A percentile compares a stretch with the other conserved stretches of the same genome.
Evolutionary conservation across 2,329 filamentous ascomycete species (phyloP).

Genomic region (Herpotrichia juniperi): DNA sequence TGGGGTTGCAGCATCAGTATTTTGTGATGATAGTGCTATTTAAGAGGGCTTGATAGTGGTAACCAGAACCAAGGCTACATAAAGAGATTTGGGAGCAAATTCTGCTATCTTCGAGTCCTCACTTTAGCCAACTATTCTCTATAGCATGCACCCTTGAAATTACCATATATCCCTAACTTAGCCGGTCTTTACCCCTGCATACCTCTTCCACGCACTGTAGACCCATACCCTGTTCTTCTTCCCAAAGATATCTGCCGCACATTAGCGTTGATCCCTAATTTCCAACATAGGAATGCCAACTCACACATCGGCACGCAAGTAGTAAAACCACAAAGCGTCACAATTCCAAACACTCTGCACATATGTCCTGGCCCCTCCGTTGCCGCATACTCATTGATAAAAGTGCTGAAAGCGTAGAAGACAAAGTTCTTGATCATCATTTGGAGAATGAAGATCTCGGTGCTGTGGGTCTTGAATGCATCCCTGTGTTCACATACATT

Average conservation of each 20-base stretch:
- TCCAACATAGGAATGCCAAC: slow-evolving; percentile 9
- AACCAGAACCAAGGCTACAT: too few species aligned
- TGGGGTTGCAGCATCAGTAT: too few species aligned
- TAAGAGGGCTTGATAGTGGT: too few species aligned
- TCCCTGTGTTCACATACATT: slow-evolving; percentile 24
- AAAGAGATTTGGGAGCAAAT: too few species aligned
- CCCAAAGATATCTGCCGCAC: slow-evolving; percentile 20
- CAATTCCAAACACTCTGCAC: slow-evolving; percentile 35
- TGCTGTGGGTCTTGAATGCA: slow-evolving; percentile 33
- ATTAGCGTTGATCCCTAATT: background rate
- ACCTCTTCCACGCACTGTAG: slow-evolving; percentile 17
- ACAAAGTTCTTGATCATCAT: slow-evolving; percentile 46
- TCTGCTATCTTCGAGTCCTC: too few species aligned
- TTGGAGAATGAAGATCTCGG: slow-evolving; percentile 42
- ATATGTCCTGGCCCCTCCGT: slow-evolving; percentile 30
- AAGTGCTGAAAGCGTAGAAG: slow-evolving; percentile 42
- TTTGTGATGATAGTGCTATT: too few species aligned
- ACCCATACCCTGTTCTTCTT: slow-evolving; percentile 24
- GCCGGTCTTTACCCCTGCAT: slow-evolving; percentile 13
- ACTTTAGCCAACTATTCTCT: too few species aligned
- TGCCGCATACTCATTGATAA: slow-evolving; percentile 38
- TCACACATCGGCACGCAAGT: slow-evolving; percentile 45
- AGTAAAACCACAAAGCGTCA: slow-evolving; percentile 32
- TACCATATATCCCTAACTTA: background rate
- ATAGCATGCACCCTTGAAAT: too few species aligned